phyloP scores from a whole-genome alignment of 495 filamentous ascomycete genomes.

The Cryomyces minteri region DNA sequence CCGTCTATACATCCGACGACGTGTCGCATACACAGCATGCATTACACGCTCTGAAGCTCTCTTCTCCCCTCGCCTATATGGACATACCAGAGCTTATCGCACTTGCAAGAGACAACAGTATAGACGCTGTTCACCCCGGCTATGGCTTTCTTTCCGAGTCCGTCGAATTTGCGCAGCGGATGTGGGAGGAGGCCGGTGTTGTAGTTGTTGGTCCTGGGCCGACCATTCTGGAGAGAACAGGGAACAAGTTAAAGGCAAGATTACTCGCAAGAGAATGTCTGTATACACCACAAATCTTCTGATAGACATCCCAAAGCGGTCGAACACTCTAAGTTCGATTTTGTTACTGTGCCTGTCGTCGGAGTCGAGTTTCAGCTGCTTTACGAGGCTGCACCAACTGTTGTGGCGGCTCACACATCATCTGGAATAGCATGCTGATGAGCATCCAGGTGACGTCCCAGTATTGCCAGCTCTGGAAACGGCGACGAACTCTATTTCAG shows the following conservation, averaged over 20 bases:
- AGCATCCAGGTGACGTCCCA: slow-evolving; percentile 25
- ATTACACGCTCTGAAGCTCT: slow-evolving; percentile 28
- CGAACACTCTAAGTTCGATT: too few relatives aligned
- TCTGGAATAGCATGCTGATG: background rate
- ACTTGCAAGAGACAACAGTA: slow-evolving; percentile 26
- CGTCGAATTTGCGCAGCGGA: slow-evolving; percentile 30
- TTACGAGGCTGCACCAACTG: too few relatives aligned
- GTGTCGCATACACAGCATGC: slow-evolving; percentile 29
- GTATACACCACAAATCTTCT: too few relatives aligned
- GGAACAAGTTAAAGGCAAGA: slow-evolving; percentile 38
- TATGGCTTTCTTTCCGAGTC: slow-evolving; percentile 47
- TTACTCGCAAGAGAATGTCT: slow-evolving; percentile 30
- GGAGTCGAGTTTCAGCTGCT: too few relatives aligned
- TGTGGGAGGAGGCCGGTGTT: slow-evolving; percentile 30
- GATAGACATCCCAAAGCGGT: too few relatives aligned
- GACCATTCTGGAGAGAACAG: slow-evolving; percentile 30
- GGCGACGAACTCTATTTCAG: slow-evolving; percentile 22
- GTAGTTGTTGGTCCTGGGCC: slow-evolving; percentile 36
- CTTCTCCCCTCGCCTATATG: slow-evolving; percentile 31
- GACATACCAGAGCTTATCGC: slow-evolving; percentile 28
- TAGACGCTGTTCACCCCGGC: slow-evolving; percentile 41
- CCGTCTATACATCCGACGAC: slow-evolving; percentile 34
- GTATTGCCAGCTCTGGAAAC: slow-evolving; percentile 29
- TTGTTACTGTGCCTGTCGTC: too few relatives aligned
- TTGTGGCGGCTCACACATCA: too few relatives aligned